Base-by-base conservation (phyloP, 768 basidiomycete species). In the Tricholomella constricta region DNA sequence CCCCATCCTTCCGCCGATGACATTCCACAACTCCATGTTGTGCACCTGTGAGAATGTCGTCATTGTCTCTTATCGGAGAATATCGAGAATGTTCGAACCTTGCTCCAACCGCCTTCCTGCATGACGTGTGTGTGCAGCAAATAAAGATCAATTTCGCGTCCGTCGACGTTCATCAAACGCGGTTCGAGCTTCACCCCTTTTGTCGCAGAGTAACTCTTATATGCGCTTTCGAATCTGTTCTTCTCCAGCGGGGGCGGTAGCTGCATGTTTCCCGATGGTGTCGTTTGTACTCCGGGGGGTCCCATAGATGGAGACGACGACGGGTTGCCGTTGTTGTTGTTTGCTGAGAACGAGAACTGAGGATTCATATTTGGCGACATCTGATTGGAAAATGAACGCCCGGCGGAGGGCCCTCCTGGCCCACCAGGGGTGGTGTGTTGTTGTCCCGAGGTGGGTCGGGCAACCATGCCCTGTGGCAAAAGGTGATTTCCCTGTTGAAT, bases 1-100 rank as follows among this genome's bases (percentile, higher is more conserved):
- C 15, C 82, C 84, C 67, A 91, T 73, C 20, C 77, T 78, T n/a
- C 79, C 88, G 15, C 80, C 89, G 51, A 91, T 80, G 40, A 85
- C 70, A 14, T 78, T 61, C 89, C 88, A 90, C 52, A 75, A 55
- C 29, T 88, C 86, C 42, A 78, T 77, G 51, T 70, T 68, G 22
- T 72, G 71, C 11, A 86, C 79, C 85, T 87, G 48, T n/a, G 25
- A 40, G n/a, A 38, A 37, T 12, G 46, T 31, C 26, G 37, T 17
- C 8, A 17, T 59, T 62, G 6, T 62, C 44, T 35, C 53, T 50
- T 22, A 14, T 23, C n/a, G 14, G 19, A 32, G 20, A 6, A 17
- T 43, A n/a, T 26, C 55, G 6, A 35, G 48, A 37, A 50, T 32
- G 5, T 14, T 69, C 73, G 61, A 61, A 85, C 86, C 53, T 75